Base-by-base conservation (phyloP, 163 green algal species). In the Chloroidium sp. region DNA sequence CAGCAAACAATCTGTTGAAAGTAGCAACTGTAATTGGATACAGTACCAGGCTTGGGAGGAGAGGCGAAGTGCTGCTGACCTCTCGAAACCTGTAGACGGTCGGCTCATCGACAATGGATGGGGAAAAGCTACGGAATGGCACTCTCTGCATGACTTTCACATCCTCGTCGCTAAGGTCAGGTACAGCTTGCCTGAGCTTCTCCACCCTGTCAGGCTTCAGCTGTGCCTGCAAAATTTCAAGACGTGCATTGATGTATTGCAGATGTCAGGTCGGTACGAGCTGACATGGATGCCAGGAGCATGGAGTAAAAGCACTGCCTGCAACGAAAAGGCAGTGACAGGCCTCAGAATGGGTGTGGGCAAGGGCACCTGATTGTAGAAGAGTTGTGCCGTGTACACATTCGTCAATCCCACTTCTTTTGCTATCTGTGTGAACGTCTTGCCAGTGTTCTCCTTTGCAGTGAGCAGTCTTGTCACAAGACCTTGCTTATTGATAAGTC, bases 391-490 rank as follows among this genome's bases (percentile, higher is more conserved):
- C 8, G 87, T 89, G 85, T 90, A 91, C 0, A 83, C 79, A 72
- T 92, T 91, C 1, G 87, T 90, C 2, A 90, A 81, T 0, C 89
- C 88, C 3, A 89, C 13, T 62, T 89, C 86, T 0, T 85, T 78
- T 0, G 86, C 84, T 59, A 93, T 91, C 79, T 93, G 82, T 13
- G 81, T 88, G 76, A 89, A 93, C 59, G 81, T 89, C 79, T 93
- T 93, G 74, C 90, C 89, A 14, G 76, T 84, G 0, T 83, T 84
- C 62, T 88, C 85, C 78, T 93, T 93, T 10, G 85, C 87, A 0
- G 69, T 62, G 13, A 90, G 80, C 80, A 90, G 85, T 69, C 82
- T 13, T 14, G 69, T 57, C 1, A 89, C 85, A 59, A 90, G 77
- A 10, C 75, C 81, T 67, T 83, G 64, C 83, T 90, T 90, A 10